Evolutionary conservation across 176 grass and related monocot genomes (phyloP).

Genomic region (Eleusine indica): DNA sequence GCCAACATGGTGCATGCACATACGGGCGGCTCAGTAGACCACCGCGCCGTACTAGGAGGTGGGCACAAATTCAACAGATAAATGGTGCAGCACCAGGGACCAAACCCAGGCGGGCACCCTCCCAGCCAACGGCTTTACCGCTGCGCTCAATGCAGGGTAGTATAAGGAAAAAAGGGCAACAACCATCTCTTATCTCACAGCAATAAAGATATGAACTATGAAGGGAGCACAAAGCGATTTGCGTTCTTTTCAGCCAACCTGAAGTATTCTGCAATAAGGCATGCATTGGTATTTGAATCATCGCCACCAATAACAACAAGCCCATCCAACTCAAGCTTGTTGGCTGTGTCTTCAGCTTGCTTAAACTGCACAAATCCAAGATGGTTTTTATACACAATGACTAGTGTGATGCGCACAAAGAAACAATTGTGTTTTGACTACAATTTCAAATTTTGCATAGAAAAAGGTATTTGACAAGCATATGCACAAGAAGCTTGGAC

Average conservation of each 20-base stretch:
- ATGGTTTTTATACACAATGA: constrained; percentile 14
- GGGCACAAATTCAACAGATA: too few species aligned
- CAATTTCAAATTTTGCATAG: too few species aligned
- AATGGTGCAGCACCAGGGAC: too few species aligned
- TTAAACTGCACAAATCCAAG: constrained; percentile 66
- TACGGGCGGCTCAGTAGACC: too few species aligned
- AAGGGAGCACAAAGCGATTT: not conserved
- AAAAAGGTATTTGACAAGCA: too few species aligned
- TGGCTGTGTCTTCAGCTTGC: constrained; percentile 91
- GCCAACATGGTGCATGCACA: too few species aligned
- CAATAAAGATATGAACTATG: constrained; percentile 58
- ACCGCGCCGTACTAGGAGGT: too few species aligned
- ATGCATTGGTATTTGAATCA: constrained; percentile 98
- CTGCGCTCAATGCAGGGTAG: not conserved
- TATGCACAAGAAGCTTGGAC: not conserved
- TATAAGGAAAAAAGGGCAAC: not conserved
- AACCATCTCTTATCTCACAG: not conserved
- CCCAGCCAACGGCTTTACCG: too few species aligned
- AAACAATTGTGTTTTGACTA: too few species aligned
- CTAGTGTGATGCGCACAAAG: too few species aligned
- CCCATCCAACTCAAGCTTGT: constrained; percentile 85
- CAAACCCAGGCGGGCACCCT: too few species aligned
- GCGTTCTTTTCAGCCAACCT: constrained; percentile 44
- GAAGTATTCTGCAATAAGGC: constrained; percentile 91
- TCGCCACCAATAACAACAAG: constrained; percentile 98